phyloP scores from a whole-genome alignment of 371 early-diverging fungal genomes.

The Actinomortierella ambigua region DNA sequence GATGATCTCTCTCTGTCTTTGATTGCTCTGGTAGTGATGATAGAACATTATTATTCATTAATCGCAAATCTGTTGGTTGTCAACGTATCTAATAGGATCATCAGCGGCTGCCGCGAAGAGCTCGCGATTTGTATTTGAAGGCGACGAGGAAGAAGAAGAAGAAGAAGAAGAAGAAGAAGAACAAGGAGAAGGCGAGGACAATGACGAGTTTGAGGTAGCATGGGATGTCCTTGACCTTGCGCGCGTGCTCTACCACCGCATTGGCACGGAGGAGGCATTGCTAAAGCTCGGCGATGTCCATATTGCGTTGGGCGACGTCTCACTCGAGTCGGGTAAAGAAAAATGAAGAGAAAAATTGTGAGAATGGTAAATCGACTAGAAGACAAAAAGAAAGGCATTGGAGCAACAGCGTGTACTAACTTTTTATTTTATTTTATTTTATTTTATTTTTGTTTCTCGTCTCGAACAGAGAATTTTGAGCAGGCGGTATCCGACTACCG shows the following conservation, averaged over 20 bases:
- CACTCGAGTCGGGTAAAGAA: slow-evolving; percentile 76
- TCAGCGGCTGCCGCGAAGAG: slow-evolving; percentile 45
- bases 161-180: slow-evolving; percentile 49
- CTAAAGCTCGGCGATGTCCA: slow-evolving; percentile 75
- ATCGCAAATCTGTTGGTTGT: not conserved
- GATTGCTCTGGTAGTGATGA: not conserved
- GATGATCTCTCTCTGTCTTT: not conserved
- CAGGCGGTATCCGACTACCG: slow-evolving; percentile 79
- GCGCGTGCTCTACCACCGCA: slow-evolving; percentile 77
- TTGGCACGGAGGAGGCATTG: slow-evolving; percentile 61
- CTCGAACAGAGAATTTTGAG: slow-evolving; percentile 75
- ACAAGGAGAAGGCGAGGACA: slow-evolving; percentile 48
- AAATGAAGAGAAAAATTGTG: not conserved
- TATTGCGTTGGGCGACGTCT: slow-evolving; percentile 81
- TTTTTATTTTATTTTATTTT: no score
- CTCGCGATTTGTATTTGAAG: slow-evolving; percentile 51
- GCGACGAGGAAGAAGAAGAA: slow-evolving; percentile 57
- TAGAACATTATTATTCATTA: not conserved
- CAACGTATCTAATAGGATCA: slow-evolving; percentile 5
- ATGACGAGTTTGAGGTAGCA: slow-evolving; percentile 86
- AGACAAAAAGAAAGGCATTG: slow-evolving; percentile 1
- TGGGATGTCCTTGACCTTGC: slow-evolving; percentile 90
- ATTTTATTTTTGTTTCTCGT: not conserved
- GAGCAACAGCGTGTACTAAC: no score
- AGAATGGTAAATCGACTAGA: not conserved